A percentile compares a stretch with the other conserved stretches of the same genome.
Conservation (phyloP, 2,329 filamentous ascomycete species). For the Pseudogymnoascus sp. region DNA sequence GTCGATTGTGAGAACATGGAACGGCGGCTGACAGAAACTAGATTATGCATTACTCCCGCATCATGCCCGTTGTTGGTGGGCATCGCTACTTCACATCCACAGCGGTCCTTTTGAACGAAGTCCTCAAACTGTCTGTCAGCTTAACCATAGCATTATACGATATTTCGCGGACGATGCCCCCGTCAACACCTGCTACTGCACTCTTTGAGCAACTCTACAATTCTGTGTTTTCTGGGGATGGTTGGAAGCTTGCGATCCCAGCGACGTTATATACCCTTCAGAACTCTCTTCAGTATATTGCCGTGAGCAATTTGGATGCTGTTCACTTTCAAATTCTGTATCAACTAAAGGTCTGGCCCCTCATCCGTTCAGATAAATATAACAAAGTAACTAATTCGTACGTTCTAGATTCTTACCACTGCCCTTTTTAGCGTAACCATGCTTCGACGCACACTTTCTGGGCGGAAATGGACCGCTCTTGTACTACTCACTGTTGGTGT, state of each 20-base stretch:
- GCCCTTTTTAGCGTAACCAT: conserved; percentile 80
- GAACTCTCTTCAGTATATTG: conserved; percentile 89
- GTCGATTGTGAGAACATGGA: conserved; percentile 5
- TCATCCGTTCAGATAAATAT: background rate
- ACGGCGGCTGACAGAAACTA: conserved; percentile 29
- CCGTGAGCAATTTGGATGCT: conserved; percentile 82
- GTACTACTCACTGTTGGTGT: conserved; percentile 75
- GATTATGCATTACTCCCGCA: conserved; percentile 90
- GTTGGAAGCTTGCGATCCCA: conserved; percentile 90
- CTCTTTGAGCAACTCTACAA: conserved; percentile 74
- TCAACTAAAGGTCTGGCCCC: conserved; percentile 67
- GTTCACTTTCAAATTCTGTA: conserved; percentile 91
- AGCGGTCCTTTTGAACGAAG: conserved; percentile 86
- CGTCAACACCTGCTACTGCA: conserved; percentile 71
- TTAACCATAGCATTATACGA: conserved; percentile 84
- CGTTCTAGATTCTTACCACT: conserved; percentile 66
- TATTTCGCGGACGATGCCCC: conserved; percentile 67
- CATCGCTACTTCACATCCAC: conserved; percentile 91
- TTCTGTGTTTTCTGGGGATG: conserved; percentile 79
- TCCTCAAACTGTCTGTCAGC: conserved; percentile 82
- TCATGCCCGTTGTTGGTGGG: conserved; percentile 78
- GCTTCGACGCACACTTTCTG: conserved; percentile 61
- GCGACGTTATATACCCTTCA: conserved; percentile 84
- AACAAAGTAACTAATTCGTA: background rate
- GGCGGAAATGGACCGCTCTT: conserved; percentile 73